Evolutionary conservation across 2,329 filamentous ascomycete species (phyloP), one percentile per base, ranked within the genome.

Genomic region (Celoporthe dispersa): DNA sequence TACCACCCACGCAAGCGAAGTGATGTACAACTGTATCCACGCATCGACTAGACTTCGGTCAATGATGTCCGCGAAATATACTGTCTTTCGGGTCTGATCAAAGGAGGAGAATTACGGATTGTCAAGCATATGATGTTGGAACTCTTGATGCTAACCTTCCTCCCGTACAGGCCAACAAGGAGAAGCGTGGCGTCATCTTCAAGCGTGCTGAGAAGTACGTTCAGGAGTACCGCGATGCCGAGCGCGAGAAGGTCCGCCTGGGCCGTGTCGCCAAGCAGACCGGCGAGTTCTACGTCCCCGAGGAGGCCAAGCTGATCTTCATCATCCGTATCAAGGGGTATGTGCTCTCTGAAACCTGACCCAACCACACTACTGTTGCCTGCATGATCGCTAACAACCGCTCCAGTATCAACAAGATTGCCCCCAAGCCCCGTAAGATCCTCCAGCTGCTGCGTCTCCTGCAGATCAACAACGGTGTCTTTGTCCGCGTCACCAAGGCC

Each of bases 391-490:
- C 65, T 71, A 33, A 77, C 73, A 48, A 12, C 9, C 12, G 12
- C 7, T 12, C n/a, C 74, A 91, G 95, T 97, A 98, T 99, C 94
- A 98, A 98, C 93, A 99, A 99, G 93, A 98, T 99, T 80, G 91
- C 97, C 83, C 96, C 96, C 79, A 98, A 99, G 93, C 97, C 97
- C 85, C 94, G 96, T 90, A 99, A 99, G 92, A 98, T 97, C 81
- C 91, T 99, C 79, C 96, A 99, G 88, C 93, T 99, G 73, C 94
- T 99, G 83, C 95, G 96, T 89, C 94, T 99, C 76, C 92, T 99
- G 80, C 96, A 99, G 89, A 99, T 99, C 92, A 99, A 99, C 93
- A 98, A 97, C 85, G 96, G 95, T 85, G 94, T 98, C 85, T 99
- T 99, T 87, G 88, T 99, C 86, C 92, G 91, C 81, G 88, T 98